phyloP scores from a whole-genome alignment of 1,284 basidiomycete genomes.

The Sanguinoderma infundibulare region DNA sequence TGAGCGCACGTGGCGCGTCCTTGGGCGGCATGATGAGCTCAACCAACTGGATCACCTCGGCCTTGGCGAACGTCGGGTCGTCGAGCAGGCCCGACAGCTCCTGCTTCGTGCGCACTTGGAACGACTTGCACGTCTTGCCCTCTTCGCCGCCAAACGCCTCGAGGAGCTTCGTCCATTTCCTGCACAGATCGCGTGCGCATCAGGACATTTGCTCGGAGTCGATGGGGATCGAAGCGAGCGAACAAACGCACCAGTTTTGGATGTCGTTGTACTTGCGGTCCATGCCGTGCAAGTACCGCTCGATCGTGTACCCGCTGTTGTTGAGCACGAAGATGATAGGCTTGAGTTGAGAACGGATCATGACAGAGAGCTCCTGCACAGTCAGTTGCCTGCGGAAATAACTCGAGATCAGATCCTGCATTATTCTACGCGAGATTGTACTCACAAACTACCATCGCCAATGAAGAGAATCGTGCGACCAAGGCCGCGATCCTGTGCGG shows the following conservation, averaged over 20 bases:
- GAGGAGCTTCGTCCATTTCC: conserved; percentile 66
- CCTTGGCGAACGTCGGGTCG: conserved; percentile 57
- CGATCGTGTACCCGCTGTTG: conserved; percentile 91
- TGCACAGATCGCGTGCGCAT: conserved; percentile 12
- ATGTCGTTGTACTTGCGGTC: conserved; percentile 75
- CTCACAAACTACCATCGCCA: conserved; percentile 81
- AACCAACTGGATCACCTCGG: conserved; percentile 74
- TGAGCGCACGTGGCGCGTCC: conserved; percentile 74
- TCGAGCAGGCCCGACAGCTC: conserved; percentile 70
- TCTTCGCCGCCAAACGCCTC: conserved; percentile 59
- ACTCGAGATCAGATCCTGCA: not conserved
- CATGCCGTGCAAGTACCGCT: conserved; percentile 78
- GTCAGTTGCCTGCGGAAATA: conserved; percentile 59
- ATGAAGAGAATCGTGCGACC: conserved; percentile 84
- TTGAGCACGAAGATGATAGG: conserved; percentile 89
- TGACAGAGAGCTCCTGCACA: conserved; percentile 80
- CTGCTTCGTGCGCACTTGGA: conserved; percentile 64
- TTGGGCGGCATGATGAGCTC: conserved; percentile 78
- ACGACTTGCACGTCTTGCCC: conserved; percentile 64
- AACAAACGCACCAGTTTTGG: conserved; percentile 55
- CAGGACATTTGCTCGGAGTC: no score
- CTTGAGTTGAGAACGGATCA: conserved; percentile 69
- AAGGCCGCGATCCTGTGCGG: conserved; percentile 68
- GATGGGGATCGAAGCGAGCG: not conserved
- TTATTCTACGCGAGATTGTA: conserved; percentile 8